A percentile compares a stretch with the other conserved stretches of the same genome.
Conservation (phyloP, 2,329 filamentous ascomycete species). For the Colletotrichum liaoningense region DNA sequence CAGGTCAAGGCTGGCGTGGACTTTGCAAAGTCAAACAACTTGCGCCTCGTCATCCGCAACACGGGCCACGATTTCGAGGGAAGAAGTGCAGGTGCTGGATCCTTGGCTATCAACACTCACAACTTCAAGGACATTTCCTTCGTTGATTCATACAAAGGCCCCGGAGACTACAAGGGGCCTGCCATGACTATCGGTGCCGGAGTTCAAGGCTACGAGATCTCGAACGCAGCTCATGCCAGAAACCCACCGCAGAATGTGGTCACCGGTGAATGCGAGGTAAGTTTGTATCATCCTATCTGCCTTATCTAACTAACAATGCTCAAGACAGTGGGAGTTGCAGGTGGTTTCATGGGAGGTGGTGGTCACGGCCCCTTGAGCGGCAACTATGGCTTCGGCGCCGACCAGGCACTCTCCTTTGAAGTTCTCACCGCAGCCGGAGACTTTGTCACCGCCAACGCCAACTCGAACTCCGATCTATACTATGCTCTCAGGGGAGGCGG, state of each 20-base stretch:
- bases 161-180: slow-evolving; percentile 57
- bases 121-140: slow-evolving; percentile 60
- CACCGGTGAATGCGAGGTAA: slow-evolving; percentile 61
- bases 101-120: slow-evolving; percentile 68
- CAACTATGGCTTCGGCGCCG: slow-evolving; percentile 56
- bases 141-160: slow-evolving; percentile 47
- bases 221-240: slow-evolving; percentile 52
- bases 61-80: slow-evolving; percentile 70
- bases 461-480: slow-evolving; percentile 63
- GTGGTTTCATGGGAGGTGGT: slow-evolving; percentile 71
- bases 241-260: slow-evolving; percentile 57
- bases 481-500: slow-evolving; percentile 68
- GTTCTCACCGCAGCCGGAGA: slow-evolving; percentile 58
- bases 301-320: not conserved
- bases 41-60: slow-evolving; percentile 66
- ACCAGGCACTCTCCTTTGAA: slow-evolving; percentile 61
- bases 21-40: slow-evolving; percentile 50
- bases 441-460: slow-evolving; percentile 55
- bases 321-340: slow-evolving; percentile 66
- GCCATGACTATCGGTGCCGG: slow-evolving; percentile 67
- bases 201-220: slow-evolving; percentile 58
- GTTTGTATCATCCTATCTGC: not conserved
- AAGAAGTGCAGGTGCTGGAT: slow-evolving; percentile 71
- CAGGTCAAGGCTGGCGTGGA: slow-evolving; percentile 46
- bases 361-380: slow-evolving; percentile 63